Evolutionary conservation across 139 green algal species (phyloP).

Genomic region (Dunaliella sp.): DNA sequence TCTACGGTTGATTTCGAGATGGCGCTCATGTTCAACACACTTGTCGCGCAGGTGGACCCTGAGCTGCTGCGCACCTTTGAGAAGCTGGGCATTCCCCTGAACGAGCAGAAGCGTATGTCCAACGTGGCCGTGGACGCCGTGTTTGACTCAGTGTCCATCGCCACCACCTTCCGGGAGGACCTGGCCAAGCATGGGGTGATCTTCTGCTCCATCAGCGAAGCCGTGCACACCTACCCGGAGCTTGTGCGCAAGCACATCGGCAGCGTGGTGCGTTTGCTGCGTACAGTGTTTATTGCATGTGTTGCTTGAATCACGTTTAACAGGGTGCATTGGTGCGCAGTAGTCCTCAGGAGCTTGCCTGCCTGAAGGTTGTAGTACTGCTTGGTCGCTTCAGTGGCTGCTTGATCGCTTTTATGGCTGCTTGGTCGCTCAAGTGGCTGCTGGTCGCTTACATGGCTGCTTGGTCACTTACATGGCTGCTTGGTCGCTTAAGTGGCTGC

Average conservation of each 20-base stretch:
- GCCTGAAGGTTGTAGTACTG: too few relatives aligned
- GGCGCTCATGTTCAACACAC: too few relatives aligned
- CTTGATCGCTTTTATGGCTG: too few relatives aligned
- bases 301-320: not conserved
- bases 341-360: too few relatives aligned
- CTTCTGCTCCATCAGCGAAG: conserved; percentile 96
- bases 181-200: conserved; percentile 93
- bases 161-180: conserved; percentile 96
- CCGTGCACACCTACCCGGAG: conserved; percentile 94
- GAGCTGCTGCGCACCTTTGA: conserved; percentile 95
- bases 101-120: conserved; percentile 96
- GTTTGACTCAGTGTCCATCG: conserved; percentile 98
- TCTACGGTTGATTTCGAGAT: too few relatives aligned
- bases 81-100: conserved; percentile 96
- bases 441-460: too few relatives aligned
- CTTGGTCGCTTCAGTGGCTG: too few relatives aligned
- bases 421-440: too few relatives aligned
- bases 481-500: too few relatives aligned
- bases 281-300: not conserved
- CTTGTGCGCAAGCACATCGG: conserved; percentile 91
- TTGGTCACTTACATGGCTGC: too few relatives aligned
- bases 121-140: conserved; percentile 98
- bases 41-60: conserved; percentile 79
- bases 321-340: not conserved
- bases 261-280: conserved; percentile 69